Base-by-base conservation (phyloP, 2,329 filamentous ascomycete species). In the Aspergillus jensenii region DNA sequence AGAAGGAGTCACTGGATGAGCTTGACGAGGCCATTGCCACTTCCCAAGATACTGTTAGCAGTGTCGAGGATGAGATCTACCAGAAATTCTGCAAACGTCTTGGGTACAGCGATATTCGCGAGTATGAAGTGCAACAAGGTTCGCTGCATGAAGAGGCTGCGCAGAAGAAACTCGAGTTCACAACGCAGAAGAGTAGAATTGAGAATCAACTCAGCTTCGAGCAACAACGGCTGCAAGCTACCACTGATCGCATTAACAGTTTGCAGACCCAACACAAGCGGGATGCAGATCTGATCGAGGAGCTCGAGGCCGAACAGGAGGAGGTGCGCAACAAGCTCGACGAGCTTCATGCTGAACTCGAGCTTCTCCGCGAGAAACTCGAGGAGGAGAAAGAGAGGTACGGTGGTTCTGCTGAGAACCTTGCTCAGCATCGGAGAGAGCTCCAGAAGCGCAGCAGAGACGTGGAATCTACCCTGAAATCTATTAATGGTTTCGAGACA, bases 71-170 rank as follows among this genome's bases (percentile, higher is more conserved):
- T 71, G 84, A 92, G 66, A 83, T 99, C 31, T 99, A 97, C 74
- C 82, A 82, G 21, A 82, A 82, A 41, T 99, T 99, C 78, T 99
- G 95, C 78, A 84, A 87, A 66, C 86, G 90, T 55, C 85, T 97
- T 19, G 91, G 93, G 0, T 98, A 96, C 72, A 82, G 85, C 58
- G 89, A 96, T 68, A 96, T 99, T 63, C 90, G 93, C 58, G 90
- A 91, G 58, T 99, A 98, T 68, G 92, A 98, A 72, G 89, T 89
- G 25, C 93, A 96, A 65, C 95, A 98, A 76, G 93, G 95, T 49
- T 92, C 90, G 43, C 80, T 96, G 49, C 93, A 98, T 74, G 91
- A 96, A 72, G 91, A 98, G 72, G 90, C 90, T 45, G 88, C 88
- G 0, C 88, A 95, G 74, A 93, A 93, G 79, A 91, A 91, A 62